Base-by-base conservation (phyloP, 2,329 filamentous ascomycete genomes). In the Cadophora sp. region DNA sequence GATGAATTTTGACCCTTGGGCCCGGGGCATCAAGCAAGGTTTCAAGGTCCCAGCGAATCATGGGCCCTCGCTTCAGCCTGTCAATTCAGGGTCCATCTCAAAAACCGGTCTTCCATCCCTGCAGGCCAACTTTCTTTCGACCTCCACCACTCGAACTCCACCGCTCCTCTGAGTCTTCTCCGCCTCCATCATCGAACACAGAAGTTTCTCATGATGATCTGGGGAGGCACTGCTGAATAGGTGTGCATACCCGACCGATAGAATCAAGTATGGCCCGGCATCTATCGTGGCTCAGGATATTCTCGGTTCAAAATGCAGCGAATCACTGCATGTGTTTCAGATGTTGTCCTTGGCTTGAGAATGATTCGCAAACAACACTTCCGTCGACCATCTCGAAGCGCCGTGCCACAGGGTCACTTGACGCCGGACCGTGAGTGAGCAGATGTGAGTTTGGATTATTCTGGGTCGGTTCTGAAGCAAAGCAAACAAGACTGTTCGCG, bases 311-410 rank as follows among this genome's bases (percentile, higher is more conserved):
- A 27, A 4, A 11, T 6, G 19, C 37, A 65, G 37, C 43, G 40
- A 55, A 53, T 29, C 24, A 27, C 34, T 48, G 37, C 26, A 43
- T 34, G 16, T 61, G 69, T 70, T 69, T 70, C 70, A 64, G 56
- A 26, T 56, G 24, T 43, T 40, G 24, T 19, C n/a, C 55, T 50
- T 55, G 65, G 63, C 56, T 61, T 58, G 29, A 14, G 24, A 7
- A 24, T 68, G 59, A 68, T 70, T 68, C 53, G 68, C 53, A 24
- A 7, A 40, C 19, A 26, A 27, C n/a, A 27, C n/a, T 24, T 61
- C n/a, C 14, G 12, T 48, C 34, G 43, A 34, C 37, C n/a, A 26
- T 31, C 61, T 65, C 43, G 34, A 70, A 69, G 66, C 70, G 71
- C 71, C 66, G 51, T 50, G 65, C 66, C 56, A 31, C 59, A 22